Evolutionary conservation across 2,329 filamentous ascomycete species (phyloP).

Genomic region (Claviceps monticola): DNA sequence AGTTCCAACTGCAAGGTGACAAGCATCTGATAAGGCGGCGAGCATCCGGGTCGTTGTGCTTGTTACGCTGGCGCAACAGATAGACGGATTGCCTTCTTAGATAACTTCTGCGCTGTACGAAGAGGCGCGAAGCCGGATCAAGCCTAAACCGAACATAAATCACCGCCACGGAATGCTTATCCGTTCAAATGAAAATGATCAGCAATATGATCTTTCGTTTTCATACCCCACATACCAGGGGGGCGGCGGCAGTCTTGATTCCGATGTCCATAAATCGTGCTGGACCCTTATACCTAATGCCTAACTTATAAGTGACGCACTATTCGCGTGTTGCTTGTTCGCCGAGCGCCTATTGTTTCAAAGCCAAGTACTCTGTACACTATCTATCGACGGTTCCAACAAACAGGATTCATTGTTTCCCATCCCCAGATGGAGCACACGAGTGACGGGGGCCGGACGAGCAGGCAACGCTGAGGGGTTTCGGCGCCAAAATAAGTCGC

Average conservation of each 20-base stretch:
- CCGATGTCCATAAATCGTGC: background rate
- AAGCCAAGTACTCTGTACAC: background rate
- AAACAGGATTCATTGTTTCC: background rate
- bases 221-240: too few species aligned
- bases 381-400: background rate
- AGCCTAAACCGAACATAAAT: too few species aligned
- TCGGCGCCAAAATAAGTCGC: background rate
- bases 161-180: too few species aligned
- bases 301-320: background rate
- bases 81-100: too few species aligned
- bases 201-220: too few species aligned
- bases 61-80: too few species aligned
- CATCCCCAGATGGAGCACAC: background rate
- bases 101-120: too few species aligned
- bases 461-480: background rate
- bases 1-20: too few species aligned
- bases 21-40: too few species aligned
- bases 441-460: background rate
- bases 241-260: background rate
- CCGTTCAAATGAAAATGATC: too few species aligned
- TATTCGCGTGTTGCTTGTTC: background rate
- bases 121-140: too few species aligned
- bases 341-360: background rate
- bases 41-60: too few species aligned
- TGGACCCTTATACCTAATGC: background rate